Evolutionary conservation across 495 filamentous ascomycete genomes (phyloP).

Genomic region (Tetracladium marchalianum): DNA sequence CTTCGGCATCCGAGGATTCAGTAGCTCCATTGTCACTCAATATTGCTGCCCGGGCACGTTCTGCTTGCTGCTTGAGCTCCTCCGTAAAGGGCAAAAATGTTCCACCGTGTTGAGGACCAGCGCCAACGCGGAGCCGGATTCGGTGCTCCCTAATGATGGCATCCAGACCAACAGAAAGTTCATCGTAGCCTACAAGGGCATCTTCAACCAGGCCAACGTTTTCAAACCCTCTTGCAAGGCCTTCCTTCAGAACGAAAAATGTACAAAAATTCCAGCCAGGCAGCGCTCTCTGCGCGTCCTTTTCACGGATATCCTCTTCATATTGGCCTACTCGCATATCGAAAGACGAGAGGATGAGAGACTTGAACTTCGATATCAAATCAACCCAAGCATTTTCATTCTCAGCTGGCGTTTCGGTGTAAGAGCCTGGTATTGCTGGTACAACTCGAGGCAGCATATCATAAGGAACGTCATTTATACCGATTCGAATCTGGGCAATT

Average conservation of each 20-base stretch:
- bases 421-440: slow-evolving; percentile 45
- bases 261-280: slow-evolving; percentile 99
- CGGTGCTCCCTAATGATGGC: slow-evolving; percentile 65
- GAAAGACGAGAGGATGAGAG: slow-evolving; percentile 78
- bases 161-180: slow-evolving; percentile 79
- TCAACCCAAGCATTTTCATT: slow-evolving; percentile 69
- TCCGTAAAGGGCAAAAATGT: slow-evolving; percentile 60
- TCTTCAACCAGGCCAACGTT: slow-evolving; percentile 94
- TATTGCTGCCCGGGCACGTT: slow-evolving; percentile 33
- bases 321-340: slow-evolving; percentile 87
- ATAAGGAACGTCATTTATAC: slow-evolving; percentile 50
- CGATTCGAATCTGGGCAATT: slow-evolving; percentile 75
- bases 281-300: slow-evolving; percentile 75
- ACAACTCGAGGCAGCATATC: slow-evolving; percentile 43
- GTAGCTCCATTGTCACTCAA: slow-evolving; percentile 9
- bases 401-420: slow-evolving; percentile 56
- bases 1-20: slow-evolving; percentile 26
- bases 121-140: slow-evolving; percentile 28
- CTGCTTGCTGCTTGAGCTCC: slow-evolving; percentile 51
- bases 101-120: slow-evolving; percentile 49
- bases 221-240: slow-evolving; percentile 85
- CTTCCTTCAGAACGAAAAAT: slow-evolving; percentile 95
- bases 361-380: slow-evolving; percentile 76
- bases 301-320: slow-evolving; percentile 93
- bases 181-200: slow-evolving; percentile 85